Conservation (phyloP, 768 basidiomycete genomes). For the Lactarius trivialis region DNA sequence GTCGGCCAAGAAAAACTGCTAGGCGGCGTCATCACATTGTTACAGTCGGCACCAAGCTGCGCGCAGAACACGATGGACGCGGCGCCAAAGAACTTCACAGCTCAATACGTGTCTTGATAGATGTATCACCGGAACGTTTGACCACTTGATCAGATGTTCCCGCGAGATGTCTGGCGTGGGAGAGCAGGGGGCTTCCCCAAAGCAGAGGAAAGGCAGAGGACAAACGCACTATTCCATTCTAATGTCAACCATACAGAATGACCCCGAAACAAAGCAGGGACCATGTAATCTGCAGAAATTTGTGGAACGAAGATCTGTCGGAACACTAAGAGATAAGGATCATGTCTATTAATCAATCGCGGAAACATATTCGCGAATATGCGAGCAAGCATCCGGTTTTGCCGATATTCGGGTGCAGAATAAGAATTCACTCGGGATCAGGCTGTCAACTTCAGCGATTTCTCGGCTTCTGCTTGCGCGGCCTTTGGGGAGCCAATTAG, state of each 20-base stretch:
- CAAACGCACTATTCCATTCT: background rate
- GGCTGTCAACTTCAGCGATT: background rate
- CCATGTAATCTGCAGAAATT: background rate
- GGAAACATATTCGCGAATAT: background rate
- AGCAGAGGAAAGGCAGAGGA: background rate
- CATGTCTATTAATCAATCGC: background rate
- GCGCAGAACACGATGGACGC: background rate
- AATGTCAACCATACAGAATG: background rate
- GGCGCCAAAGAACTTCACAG: background rate
- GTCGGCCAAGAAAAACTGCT: background rate
- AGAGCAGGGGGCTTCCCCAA: background rate
- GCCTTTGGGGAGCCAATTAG: background rate
- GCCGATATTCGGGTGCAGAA: background rate
- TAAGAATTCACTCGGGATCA: background rate
- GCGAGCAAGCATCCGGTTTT: background rate
- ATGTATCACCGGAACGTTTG: background rate
- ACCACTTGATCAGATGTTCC: background rate
- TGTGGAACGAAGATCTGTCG: background rate
- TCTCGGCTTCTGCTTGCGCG: slow-evolving; percentile 4
- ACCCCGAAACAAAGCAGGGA: background rate
- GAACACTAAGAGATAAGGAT: background rate
- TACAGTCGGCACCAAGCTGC: background rate
- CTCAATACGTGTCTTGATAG: background rate
- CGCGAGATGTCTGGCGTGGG: background rate
- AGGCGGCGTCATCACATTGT: background rate